Conservation (phyloP, 169 alveolate genomes). For the Ichthyophthirius multifiliis region DNA sequence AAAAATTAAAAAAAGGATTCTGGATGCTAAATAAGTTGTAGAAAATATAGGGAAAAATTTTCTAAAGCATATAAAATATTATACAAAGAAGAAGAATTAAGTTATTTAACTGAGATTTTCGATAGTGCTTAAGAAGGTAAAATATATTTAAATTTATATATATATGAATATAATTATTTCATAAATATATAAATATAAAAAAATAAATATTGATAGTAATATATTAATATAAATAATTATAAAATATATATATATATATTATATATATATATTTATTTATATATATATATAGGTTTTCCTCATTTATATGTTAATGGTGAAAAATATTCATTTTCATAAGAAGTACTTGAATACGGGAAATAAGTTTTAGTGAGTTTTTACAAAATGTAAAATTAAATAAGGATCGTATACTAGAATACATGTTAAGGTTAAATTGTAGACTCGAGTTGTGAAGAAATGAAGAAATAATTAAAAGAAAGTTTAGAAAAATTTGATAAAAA, state of each 20-base stretch:
- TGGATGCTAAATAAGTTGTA: conserved; percentile 38
- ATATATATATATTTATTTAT: neutral
- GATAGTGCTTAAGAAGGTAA: conserved; percentile 80
- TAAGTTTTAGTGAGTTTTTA: conserved; percentile 57
- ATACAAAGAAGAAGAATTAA: conserved; percentile 66
- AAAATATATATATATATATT: no score
- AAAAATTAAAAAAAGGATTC: conserved; percentile 12
- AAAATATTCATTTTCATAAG: conserved; percentile 74
- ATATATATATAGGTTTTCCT: conserved; percentile 52
- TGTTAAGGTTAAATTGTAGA: conserved; percentile 32
- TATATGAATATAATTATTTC: conserved; percentile 27
- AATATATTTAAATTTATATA: neutral
- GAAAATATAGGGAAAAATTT: conserved; percentile 65
- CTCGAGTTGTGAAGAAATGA: conserved; percentile 37
- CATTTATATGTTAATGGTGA: conserved; percentile 79
- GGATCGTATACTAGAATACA: conserved; percentile 44
- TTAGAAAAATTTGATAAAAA: conserved; percentile 59
- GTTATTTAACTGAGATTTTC: conserved; percentile 76
- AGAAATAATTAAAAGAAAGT: conserved; percentile 38
- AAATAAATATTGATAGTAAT: neutral
- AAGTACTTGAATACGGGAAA: conserved; percentile 76
- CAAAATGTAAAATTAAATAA: conserved; percentile 52
- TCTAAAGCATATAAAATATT: conserved; percentile 74
- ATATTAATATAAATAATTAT: neutral
- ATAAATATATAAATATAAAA: neutral